Evolutionary conservation across 106 monocot genomes (phyloP).

Genomic region (Acanthochlamys bracteata): DNA sequence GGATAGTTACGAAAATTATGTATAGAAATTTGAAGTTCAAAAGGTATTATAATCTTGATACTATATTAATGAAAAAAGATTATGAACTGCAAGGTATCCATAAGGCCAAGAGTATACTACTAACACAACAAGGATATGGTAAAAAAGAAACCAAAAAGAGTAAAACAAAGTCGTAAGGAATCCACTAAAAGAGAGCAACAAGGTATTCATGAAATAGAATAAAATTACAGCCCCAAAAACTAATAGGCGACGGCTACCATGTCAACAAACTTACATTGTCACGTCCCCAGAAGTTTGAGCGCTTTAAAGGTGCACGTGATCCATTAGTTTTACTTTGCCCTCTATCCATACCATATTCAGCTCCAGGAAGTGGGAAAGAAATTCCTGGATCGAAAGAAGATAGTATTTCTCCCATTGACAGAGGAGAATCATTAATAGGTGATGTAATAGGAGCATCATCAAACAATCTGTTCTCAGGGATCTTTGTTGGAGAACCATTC

Average conservation of each 20-base stretch:
- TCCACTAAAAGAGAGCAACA: background rate
- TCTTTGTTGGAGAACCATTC: slow-evolving; percentile 27
- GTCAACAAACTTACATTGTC: slow-evolving; percentile 48
- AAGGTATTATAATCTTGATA: background rate
- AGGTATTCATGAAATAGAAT: background rate
- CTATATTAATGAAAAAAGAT: background rate
- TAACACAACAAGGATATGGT: no score
- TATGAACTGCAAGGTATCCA: background rate
- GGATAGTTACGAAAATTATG: background rate
- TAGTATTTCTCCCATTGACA: slow-evolving; percentile 84
- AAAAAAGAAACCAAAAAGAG: background rate
- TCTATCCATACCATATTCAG: slow-evolving; percentile 49
- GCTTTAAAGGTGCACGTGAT: slow-evolving; percentile 33
- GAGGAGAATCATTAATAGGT: slow-evolving; percentile 37
- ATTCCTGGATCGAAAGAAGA: slow-evolving; percentile 75
- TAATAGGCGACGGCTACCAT: background rate
- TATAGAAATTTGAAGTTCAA: background rate
- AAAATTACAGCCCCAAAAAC: background rate
- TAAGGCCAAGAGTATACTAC: no score
- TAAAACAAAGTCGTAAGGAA: no score
- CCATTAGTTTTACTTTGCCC: slow-evolving; percentile 56
- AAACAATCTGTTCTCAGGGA: slow-evolving; percentile 8
- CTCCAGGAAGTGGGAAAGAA: slow-evolving; percentile 32
- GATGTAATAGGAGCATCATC: slow-evolving; percentile 32
- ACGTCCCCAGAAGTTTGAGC: slow-evolving; percentile 73